Evolutionary conservation across 345 rosid genomes (phyloP).

Genomic region (Populus alba): DNA sequence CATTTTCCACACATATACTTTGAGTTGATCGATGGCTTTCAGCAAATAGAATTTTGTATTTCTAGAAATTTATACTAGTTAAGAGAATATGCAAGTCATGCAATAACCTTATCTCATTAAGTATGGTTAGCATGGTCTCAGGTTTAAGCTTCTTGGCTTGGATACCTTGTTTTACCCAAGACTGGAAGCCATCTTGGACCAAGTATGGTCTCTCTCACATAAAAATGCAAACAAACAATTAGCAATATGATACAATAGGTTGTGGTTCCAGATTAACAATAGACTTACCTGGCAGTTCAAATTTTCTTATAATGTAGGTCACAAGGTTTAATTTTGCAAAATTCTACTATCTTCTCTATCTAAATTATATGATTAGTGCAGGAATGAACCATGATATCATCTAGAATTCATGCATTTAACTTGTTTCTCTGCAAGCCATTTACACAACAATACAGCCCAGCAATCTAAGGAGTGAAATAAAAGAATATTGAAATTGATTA

Average conservation of each 20-base stretch:
- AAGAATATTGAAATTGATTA: not conserved
- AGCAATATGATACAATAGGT: slow-evolving; percentile 6
- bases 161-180: slow-evolving; percentile 78
- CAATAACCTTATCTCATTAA: slow-evolving; percentile 64
- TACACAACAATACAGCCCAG: too few species aligned
- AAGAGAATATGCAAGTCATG: slow-evolving; percentile 2
- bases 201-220: slow-evolving; percentile 62
- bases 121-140: slow-evolving; percentile 69
- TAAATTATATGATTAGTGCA: not conserved
- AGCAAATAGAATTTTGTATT: not conserved
- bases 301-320: not conserved
- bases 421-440: not conserved
- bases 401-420: not conserved
- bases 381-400: not conserved
- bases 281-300: not conserved
- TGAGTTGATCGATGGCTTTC: not conserved
- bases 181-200: slow-evolving; percentile 80
- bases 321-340: not conserved
- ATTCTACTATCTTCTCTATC: not conserved
- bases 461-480: not conserved
- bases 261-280: not conserved
- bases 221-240: slow-evolving; percentile 13
- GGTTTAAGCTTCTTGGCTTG: slow-evolving; percentile 72
- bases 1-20: not conserved
- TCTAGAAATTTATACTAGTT: not conserved